Evolutionary conservation across 2,329 filamentous ascomycete genomes (phyloP).

Genomic region (Cladosporium velox): DNA sequence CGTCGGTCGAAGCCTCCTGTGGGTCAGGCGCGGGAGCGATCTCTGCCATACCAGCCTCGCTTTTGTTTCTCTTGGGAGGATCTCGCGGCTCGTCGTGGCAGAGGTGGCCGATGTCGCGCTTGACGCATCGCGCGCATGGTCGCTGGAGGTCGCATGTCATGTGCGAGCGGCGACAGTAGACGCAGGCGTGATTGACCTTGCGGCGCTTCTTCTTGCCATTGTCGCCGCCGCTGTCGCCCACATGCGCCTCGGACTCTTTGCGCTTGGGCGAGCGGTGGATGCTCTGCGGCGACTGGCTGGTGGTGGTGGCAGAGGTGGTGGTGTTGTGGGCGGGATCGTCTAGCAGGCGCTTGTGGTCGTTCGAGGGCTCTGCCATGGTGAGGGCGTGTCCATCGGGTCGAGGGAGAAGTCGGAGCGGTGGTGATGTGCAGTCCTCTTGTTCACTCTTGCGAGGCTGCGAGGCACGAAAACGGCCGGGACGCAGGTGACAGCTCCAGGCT

Average conservation of each 20-base stretch:
- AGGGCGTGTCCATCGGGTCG: slow-evolving; percentile 9
- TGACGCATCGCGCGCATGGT: slow-evolving; percentile 96
- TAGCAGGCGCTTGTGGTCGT: slow-evolving; percentile 6
- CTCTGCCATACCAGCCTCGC: slow-evolving; percentile 42
- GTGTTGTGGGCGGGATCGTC: not conserved
- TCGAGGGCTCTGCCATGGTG: not conserved
- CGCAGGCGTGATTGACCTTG: slow-evolving; percentile 58
- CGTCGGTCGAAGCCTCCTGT: slow-evolving; percentile 2
- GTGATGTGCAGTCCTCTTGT: not conserved
- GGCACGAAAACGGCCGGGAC: not conserved
- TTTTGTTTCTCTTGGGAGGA: slow-evolving; percentile 76
- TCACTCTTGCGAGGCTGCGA: not conserved
- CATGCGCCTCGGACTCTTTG: slow-evolving; percentile 24
- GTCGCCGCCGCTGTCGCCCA: slow-evolving; percentile 21
- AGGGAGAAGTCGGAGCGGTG: not conserved
- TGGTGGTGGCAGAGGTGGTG: not conserved
- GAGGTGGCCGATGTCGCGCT: slow-evolving; percentile 96
- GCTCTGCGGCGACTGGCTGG: slow-evolving; percentile 16
- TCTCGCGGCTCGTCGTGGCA: slow-evolving; percentile 98
- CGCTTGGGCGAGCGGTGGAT: slow-evolving; percentile 27
- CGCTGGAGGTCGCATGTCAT: slow-evolving; percentile 68
- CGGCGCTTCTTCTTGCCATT: slow-evolving; percentile 50
- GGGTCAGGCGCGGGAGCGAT: slow-evolving; percentile 34
- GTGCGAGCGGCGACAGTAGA: slow-evolving; percentile 56
- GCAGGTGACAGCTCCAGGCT: not conserved